Evolutionary conservation across 2,329 filamentous ascomycete species (phyloP), one percentile per base, ranked within the genome.

Genomic region (Dothideomycetes sp.): DNA sequence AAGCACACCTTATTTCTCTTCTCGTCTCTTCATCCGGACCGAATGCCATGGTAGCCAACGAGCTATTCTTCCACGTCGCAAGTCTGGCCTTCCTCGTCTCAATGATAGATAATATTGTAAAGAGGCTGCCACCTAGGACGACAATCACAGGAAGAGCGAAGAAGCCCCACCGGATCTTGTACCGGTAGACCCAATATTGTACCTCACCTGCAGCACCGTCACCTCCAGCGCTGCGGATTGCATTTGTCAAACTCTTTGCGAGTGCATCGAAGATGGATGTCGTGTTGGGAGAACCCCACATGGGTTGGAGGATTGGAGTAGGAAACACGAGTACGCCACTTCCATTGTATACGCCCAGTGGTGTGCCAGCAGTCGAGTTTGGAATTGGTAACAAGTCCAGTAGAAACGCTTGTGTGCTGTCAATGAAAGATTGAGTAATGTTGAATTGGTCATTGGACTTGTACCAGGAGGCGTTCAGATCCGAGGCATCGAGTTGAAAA

Each of bases 1-100:
- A n/a, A n/a, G n/a, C n/a, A n/a, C n/a, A n/a, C n/a, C n/a, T n/a
- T n/a, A n/a, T n/a, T n/a, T n/a, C n/a, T n/a, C n/a, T n/a, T n/a
- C n/a, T n/a, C n/a, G n/a, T n/a, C n/a, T n/a, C n/a, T n/a, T 40
- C n/a, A 9, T 40, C 32, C 2, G 38, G 38, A 17, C 38, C 38
- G 10, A 34, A 10, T 12, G 31, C 3, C 24, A 40, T 36, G 14
- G 38, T 40, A 4, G 38, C 38, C 10, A 31, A 30, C 11, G n/a
- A 31, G 12, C 35, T 35, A 14, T 19, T 24, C 19, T 40, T 40
- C 32, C 17, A 40, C 5, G 0, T 16, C 0, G 31, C 19, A 4
- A 40, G 3, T 5, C 10, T 8, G 9, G 17, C 17, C 16, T 9
- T 29, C 5, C 22, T 11, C 9, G 38, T 16, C 2, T 31, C 38